Conservation (phyloP, 306 rosid species). For the Betula pendula region DNA sequence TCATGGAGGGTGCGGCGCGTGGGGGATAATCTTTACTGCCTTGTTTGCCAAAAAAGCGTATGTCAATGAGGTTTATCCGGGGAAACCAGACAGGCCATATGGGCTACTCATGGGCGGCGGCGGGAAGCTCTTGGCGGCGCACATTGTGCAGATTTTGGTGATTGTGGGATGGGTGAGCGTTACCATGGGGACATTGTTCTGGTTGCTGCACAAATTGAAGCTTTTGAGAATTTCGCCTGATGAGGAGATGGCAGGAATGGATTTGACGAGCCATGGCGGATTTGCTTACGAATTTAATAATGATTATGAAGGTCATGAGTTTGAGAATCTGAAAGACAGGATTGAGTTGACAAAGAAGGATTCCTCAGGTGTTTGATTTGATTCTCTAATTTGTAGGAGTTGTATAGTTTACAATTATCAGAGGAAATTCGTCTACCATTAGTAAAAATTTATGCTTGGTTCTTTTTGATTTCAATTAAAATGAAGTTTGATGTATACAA, state of each 20-base stretch:
- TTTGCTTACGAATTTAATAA: conserved; percentile 48
- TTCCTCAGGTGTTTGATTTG: conserved; percentile 19
- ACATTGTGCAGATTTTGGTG: conserved; percentile 43
- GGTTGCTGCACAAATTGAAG: conserved; percentile 42
- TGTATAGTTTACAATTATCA: not conserved
- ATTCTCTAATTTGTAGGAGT: not conserved
- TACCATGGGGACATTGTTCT: conserved; percentile 54
- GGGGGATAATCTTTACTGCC: conserved; percentile 61
- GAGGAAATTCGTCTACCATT: not conserved
- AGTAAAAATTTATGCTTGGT: not conserved
- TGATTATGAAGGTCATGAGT: conserved; percentile 11
- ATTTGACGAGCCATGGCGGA: conserved; percentile 58
- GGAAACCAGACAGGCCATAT: conserved; percentile 40
- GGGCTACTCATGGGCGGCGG: conserved; percentile 63
- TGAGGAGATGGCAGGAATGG: conserved; percentile 62
- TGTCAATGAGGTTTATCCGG: conserved; percentile 47
- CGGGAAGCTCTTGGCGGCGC: conserved; percentile 47
- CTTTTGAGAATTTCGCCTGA: conserved; percentile 46
- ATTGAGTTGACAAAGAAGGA: conserved; percentile 3
- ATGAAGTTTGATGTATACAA: not conserved
- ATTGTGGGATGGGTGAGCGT: conserved; percentile 45
- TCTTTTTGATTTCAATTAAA: not conserved
- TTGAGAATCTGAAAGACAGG: not conserved
- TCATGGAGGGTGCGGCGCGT: conserved; percentile 62
- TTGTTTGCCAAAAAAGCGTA: conserved; percentile 48